These are phyloP conservation scores for Rubroshorea leprosula DNA, from an alignment of 345 rosid species.

Conservation along the genomic window DNA sequence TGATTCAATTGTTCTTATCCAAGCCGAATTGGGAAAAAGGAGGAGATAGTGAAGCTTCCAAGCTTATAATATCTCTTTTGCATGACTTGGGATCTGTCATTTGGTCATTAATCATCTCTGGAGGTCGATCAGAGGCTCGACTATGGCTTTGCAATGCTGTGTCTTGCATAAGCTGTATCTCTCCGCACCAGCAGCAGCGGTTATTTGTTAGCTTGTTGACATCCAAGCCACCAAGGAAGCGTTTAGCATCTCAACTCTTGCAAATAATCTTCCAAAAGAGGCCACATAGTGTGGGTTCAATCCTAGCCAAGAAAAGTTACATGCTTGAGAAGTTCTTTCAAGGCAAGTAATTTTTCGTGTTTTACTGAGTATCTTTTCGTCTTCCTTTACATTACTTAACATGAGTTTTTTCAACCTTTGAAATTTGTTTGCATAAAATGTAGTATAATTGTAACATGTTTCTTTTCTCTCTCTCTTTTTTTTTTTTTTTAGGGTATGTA, in stretches of 20 bases:
- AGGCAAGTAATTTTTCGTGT: constrained; percentile 33
- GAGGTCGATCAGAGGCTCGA: constrained; percentile 76
- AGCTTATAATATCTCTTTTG: constrained; percentile 39
- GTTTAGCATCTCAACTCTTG: constrained; percentile 57
- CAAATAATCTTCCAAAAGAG: constrained; percentile 52
- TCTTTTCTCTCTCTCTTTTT: no score
- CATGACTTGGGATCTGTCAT: constrained; percentile 45
- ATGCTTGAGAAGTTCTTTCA: constrained; percentile 67
- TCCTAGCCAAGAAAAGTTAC: constrained; percentile 56
- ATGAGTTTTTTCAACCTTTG: no score
- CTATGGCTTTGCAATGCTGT: constrained; percentile 72
- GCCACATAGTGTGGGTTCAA: constrained; percentile 42
- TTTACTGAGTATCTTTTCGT: constrained; percentile 1
- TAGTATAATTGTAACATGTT: no score
- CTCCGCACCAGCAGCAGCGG: constrained; percentile 41
- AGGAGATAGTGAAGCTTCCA: constrained; percentile 23
- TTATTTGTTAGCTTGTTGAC: constrained; percentile 53
- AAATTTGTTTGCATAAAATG: not conserved
- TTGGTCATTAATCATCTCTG: constrained; percentile 48
- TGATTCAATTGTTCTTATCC: constrained; percentile 52
- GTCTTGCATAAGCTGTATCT: constrained; percentile 31
- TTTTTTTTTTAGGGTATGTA: not conserved
- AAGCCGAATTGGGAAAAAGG: constrained; percentile 29
- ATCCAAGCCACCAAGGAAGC: constrained; percentile 30
- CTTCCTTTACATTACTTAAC: no score